Evolutionary conservation across 2,329 filamentous ascomycete genomes (phyloP).

Genomic region (Hymenoscyphus infarciens): DNA sequence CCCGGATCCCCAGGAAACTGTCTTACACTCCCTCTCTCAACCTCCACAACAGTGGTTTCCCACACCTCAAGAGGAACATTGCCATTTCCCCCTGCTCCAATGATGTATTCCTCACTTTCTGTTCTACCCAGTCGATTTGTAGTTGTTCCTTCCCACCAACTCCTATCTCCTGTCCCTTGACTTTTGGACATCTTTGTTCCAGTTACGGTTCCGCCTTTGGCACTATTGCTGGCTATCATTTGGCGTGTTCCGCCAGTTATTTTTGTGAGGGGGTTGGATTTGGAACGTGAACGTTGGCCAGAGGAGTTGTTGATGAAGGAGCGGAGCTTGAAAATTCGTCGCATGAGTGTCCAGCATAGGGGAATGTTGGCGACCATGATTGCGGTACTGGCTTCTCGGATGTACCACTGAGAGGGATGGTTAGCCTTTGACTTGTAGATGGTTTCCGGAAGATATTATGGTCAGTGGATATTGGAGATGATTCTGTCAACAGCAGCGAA

Average conservation of each 20-base stretch:
- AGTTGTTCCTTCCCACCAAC: conserved; percentile 24
- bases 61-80: conserved; percentile 26
- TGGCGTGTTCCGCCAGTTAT: neutral
- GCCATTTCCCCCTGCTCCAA: conserved; percentile 7
- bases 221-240: neutral
- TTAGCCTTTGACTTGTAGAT: neutral
- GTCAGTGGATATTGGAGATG: neutral
- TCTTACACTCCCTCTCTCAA: conserved; percentile 17
- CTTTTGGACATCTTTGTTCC: neutral
- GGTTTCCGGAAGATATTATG: neutral
- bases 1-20: neutral
- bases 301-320: conserved; percentile 21
- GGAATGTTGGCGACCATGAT: conserved; percentile 52
- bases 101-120: conserved; percentile 27
- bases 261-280: conserved; percentile 13
- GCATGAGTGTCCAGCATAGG: conserved; percentile 49
- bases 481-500: neutral
- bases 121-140: conserved; percentile 13
- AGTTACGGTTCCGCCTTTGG: neutral
- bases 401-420: conserved; percentile 42
- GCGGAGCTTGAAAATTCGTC: conserved; percentile 38
- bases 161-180: conserved; percentile 5
- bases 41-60: conserved; percentile 24
- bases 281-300: conserved; percentile 13
- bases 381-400: conserved; percentile 50